A percentile compares a stretch with the other conserved stretches of the same genome.
These are phyloP conservation scores for Penicillium sp. DNA, from an alignment of 2,329 filamentous ascomycete genomes.

Conservation along the genomic window DNA sequence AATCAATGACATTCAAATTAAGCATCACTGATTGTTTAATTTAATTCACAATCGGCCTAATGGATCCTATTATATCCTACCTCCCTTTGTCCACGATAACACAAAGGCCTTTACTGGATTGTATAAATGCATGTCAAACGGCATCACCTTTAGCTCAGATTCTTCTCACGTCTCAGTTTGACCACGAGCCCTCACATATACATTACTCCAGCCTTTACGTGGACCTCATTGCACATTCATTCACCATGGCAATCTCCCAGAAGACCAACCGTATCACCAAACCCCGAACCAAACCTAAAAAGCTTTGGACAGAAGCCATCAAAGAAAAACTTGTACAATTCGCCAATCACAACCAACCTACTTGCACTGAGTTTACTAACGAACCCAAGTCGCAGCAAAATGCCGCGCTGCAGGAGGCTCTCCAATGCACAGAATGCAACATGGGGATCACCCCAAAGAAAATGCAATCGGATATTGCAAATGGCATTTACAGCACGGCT, in stretches of 20 bases:
- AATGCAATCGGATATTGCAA: conserved; percentile 19
- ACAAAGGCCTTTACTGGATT: conserved; percentile 6
- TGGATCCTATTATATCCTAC: neutral
- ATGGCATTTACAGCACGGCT: conserved; percentile 16
- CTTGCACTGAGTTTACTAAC: neutral
- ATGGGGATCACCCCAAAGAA: conserved; percentile 13
- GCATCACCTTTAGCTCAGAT: neutral
- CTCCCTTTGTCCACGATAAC: neutral
- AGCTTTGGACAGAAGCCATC: neutral
- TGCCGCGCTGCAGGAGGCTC: conserved; percentile 27
- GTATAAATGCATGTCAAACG: conserved; percentile 3
- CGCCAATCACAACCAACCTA: neutral
- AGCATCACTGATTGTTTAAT: neutral
- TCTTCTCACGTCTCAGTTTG: neutral
- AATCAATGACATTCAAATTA: neutral
- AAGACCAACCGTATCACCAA: neutral
- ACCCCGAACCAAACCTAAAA: neutral
- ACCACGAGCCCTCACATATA: neutral
- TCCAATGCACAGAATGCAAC: conserved; percentile 27
- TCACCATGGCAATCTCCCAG: neutral
- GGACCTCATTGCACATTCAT: neutral
- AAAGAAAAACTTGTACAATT: conserved; percentile 1
- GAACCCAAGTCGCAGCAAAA: neutral
- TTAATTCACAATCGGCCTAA: neutral
- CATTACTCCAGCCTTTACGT: neutral